Evolutionary conservation across 148 eudicot genomes (phyloP), one percentile per base, ranked within the genome.

Genomic region (Cornus suecica): DNA sequence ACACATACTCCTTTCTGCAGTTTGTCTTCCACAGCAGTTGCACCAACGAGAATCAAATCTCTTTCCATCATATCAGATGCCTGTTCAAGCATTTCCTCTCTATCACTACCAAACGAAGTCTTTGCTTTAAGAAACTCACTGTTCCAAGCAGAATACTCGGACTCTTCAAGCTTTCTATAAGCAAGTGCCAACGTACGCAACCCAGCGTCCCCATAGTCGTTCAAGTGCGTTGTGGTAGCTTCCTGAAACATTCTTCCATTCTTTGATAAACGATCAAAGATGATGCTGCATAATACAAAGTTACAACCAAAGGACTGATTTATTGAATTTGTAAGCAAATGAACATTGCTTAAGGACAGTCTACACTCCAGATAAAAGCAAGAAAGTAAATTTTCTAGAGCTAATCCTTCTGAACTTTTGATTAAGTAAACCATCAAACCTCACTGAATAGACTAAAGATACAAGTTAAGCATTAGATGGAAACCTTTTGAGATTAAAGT

Each of bases 1-100:
- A 65, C 8, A 31, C 83, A 23, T 86, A 93, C 98, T 78, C 98
- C 98, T 73, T 84, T 81, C 85, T 94, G 98, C 70, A 94, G 85
- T 83, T 94, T 94, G 83, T 94, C 98, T 77, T 94, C 98, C 4
- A 94, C 94, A 52, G 98, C 98, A 51, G 98, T 94, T 71, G 97
- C 98, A 69, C 98, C 97, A 31, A 94, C 89, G 75, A 94, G 98
- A 76, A 94, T 87, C 52, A 94, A 84, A 67, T 94, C 97, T 82
- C 68, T 94, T 77, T 94, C 98, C 89, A 94, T 92, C 82, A 77
- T 52, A 74, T 94, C 94, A 62, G 97, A 85, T 58, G 87, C 64
- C 71, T 78, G 86, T 64, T 94, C 98, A 32, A 92, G 89, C 87
- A 79, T 87, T 70, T 83, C 84, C 22, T 90, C 96, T 68, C 98